Evolutionary conservation across 148 eudicot species (phyloP).

Genomic region (Camellia lanceoleosa): DNA sequence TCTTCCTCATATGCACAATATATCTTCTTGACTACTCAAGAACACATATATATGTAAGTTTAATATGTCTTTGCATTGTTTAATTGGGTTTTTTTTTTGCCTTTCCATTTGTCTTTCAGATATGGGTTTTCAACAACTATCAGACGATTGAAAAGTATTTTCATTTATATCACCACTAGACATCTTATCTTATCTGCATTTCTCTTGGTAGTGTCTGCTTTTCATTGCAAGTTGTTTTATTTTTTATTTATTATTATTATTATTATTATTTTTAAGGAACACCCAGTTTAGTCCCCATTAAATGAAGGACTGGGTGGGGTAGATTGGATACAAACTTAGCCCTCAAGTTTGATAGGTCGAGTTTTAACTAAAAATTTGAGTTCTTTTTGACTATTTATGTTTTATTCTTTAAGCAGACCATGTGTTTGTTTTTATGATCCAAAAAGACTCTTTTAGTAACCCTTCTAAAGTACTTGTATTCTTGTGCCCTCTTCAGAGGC

Average conservation of each 20-base stretch:
- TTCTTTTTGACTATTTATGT: too few species aligned
- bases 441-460: neutral
- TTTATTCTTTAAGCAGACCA: neutral
- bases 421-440: neutral
- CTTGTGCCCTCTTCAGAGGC: too few species aligned
- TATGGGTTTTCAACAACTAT: neutral
- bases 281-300: too few species aligned
- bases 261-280: too few species aligned
- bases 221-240: too few species aligned
- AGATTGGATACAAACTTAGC: too few species aligned
- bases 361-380: too few species aligned
- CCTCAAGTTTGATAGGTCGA: too few species aligned
- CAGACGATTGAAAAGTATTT: neutral
- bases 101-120: neutral
- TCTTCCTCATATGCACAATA: neutral
- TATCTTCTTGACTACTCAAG: neutral
- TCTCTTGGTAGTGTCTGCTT: neutral
- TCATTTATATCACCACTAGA: too few species aligned
- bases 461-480: neutral
- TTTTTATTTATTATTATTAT: too few species aligned
- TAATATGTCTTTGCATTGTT: neutral
- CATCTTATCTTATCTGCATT: too few species aligned
- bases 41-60: neutral
- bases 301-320: too few species aligned
- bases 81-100: neutral